Evolutionary conservation across 805 yeast species (phyloP), one percentile per base, ranked within the genome.

Genomic region (Candida suzukii): DNA sequence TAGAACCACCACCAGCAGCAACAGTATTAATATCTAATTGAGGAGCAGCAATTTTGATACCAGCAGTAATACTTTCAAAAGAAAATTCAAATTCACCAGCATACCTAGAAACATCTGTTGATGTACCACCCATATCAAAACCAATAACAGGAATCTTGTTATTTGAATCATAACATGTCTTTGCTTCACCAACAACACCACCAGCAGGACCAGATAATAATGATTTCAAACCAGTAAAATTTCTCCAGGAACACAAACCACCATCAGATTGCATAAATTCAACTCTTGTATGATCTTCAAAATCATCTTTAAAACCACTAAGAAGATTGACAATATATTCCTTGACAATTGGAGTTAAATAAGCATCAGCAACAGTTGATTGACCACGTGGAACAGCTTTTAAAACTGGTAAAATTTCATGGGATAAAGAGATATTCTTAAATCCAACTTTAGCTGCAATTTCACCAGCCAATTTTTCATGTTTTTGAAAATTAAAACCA

Each of bases 261-360:
- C 98, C 98, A 58, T 91, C 96, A 13, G 95, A 84, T 62, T 91
- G 96, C 98, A 91, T 91, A 61, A 91, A 91, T 50, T 83, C 81
- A 44, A 86, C 74, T 46, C 69, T 66, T 34, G 73, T 74, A 35
- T 77, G 77, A 36, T 76, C 74, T 18, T 61, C 60, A 45, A 86
- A 70, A 3, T 93, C 93, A 2, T 67, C 53, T 39, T 77, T 74
- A 51, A 86, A 81, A 16, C 78, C 74, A n/a, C 66, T 53, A 31
- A 85, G 49, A 33, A 66, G 57, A 17, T 64, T 68, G 5, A 58
- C 54, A 16, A 67, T 60, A 54, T 86, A 86, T 22, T 75, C 72
- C 46, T 76, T 70, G 38, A 86, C 81, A 34, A 79, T 85, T 2
- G 95, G 95, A 1, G 93, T 83, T 39, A n/a, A n/a, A n/a, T n/a